These are phyloP conservation scores for Sphaceloma murrayae DNA, from an alignment of 2,329 filamentous ascomycete species.

Conservation along the genomic window DNA sequence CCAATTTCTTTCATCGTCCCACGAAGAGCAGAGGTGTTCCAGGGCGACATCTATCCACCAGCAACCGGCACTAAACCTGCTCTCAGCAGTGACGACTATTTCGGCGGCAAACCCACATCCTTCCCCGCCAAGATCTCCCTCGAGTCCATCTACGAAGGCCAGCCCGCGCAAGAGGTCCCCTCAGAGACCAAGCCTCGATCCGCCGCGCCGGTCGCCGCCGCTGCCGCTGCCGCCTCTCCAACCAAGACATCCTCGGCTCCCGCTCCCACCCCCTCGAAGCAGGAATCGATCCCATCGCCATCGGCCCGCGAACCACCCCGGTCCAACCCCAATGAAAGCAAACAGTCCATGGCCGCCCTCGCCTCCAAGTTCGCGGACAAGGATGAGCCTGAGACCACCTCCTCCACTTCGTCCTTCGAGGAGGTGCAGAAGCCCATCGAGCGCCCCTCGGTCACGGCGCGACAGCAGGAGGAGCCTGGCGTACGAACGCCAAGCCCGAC, in stretches of 20 bases:
- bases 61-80: constrained; percentile 70
- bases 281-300: constrained; percentile 43
- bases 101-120: constrained; percentile 65
- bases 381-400: constrained; percentile 48
- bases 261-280: constrained; percentile 34
- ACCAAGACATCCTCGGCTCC: constrained; percentile 37
- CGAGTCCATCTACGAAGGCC: constrained; percentile 81
- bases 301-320: constrained; percentile 46
- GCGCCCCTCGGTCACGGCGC: constrained; percentile 37
- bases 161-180: constrained; percentile 65
- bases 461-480: constrained; percentile 34
- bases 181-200: constrained; percentile 42
- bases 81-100: constrained; percentile 72
- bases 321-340: constrained; percentile 68
- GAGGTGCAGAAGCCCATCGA: constrained; percentile 69
- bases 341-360: constrained; percentile 74
- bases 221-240: constrained; percentile 31
- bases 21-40: constrained; percentile 84
- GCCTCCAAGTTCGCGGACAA: constrained; percentile 79
- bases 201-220: constrained; percentile 23
- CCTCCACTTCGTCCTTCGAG: constrained; percentile 73
- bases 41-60: constrained; percentile 93
- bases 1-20: constrained; percentile 97
- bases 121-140: constrained; percentile 88
- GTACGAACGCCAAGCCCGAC: constrained; percentile 23